Conservation (phyloP, 345 rosid genomes). For the Bruguiera sexangula region DNA sequence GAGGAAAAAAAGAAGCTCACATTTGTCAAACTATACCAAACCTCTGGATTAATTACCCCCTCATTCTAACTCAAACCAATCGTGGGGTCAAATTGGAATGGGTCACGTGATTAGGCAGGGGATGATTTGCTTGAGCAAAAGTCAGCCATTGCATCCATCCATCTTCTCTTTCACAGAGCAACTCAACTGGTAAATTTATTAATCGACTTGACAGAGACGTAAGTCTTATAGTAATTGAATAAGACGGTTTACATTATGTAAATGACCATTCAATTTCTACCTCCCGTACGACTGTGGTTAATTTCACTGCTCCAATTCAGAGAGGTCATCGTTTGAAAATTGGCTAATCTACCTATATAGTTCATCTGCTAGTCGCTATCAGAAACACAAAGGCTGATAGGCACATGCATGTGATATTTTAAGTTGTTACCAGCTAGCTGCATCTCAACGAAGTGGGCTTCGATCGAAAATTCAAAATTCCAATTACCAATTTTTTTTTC, state of each 20-base stretch:
- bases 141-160: no score
- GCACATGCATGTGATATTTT: constrained; percentile 12
- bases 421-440: constrained; percentile 12
- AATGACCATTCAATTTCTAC: no score
- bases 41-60: not conserved
- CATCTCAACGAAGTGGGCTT: not conserved
- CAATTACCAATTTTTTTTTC: not conserved
- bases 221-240: no score
- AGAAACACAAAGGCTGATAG: not conserved
- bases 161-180: no score
- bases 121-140: not conserved
- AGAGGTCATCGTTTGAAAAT: not conserved
- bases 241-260: no score
- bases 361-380: not conserved
- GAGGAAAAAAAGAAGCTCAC: not conserved
- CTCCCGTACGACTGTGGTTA: no score
- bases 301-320: not conserved
- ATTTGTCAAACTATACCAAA: no score
- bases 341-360: not conserved
- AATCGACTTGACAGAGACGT: no score
- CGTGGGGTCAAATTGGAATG: not conserved
- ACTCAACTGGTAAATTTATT: no score
- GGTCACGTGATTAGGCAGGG: not conserved
- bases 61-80: not conserved
- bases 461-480: not conserved